Base-by-base conservation (phyloP, 257 asterid species). In the Forsythia suspensa region DNA sequence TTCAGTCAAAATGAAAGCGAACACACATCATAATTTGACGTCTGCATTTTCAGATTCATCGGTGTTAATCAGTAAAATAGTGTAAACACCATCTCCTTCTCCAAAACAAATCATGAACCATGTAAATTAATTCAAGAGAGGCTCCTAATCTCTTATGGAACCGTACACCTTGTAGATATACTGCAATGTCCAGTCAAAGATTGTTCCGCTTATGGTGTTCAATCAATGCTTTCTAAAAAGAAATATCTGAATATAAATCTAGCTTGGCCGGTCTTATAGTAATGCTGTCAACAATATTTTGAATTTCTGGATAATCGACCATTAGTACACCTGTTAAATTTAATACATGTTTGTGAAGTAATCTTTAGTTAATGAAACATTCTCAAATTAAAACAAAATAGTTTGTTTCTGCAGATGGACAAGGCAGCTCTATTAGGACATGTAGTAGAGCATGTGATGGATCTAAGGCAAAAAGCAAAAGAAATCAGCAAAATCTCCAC, bases 351-450 rank as follows among this genome's bases (percentile, higher is more conserved):
- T 20, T 59, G 34, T n/a, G 34, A 4, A 59, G 4, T 59, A 21
- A n/a, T 57, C 10, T 57, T 18, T 57, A 57, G 66, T 59, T 59
- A 8, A 21, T 59, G 36, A 59, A 59, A 20, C 67, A 59, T 6
- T 21, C 67, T 20, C 67, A 59, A 59, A 59, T 59, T 59, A 59
- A n/a, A 21, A n/a, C 37, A 20, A 59, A 57, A 59, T 59, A n/a
- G 67, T 20, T 10, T 59, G 29, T 42, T 39, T 20, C 15, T 70
- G 76, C 80, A 93, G 99, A 93, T 95, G 99, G 99, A 93, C 86
- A 95, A 95, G 88, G 99, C 99, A 37, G 94, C 96, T 40, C 84
- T 95, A 55, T 48, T 95, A 77, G 91, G 90, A 34, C 93, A 95
- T 6, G 99, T 87, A 73, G 97, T 95, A 71, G 92, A 90, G 6